Evolutionary conservation across 2,329 filamentous ascomycete species (phyloP), one percentile per base, ranked within the genome.

Genomic region (Monosporascus sp.): DNA sequence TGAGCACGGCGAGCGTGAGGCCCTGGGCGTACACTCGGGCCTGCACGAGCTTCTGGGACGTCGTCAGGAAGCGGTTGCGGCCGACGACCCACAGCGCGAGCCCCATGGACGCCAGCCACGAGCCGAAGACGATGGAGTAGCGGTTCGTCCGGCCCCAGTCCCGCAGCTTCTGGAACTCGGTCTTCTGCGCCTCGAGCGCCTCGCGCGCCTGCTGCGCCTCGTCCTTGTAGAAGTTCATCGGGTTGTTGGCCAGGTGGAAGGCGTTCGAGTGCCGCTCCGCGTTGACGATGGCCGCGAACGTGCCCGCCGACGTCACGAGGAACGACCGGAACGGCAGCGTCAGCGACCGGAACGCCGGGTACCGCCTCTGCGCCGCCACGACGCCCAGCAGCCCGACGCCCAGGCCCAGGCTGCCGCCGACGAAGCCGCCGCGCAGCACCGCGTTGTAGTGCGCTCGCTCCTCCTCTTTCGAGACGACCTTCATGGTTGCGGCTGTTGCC

Each of bases 21-120:
- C 89, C 91, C 76, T 97, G 92, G 3, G 92, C 92, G 73, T 96
- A 96, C 60, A 97, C 88, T 82, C 92, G 87, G 24, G 91, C 92
- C 79, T 97, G 92, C 17, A 97, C 92, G 22, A 97, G 76, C 80
- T 96, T 96, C 78, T 97, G 92, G 56, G 82, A 76, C 2, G 84
- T 86, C 49, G 81, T 83, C 47, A 96, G 78, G 68, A 86, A 89
- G 60, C 82, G 85, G 69, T 90, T 90, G 58, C 90, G 83, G 66
- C 87, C 84, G 59, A 97, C 91, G 31, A 95, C 70, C 52, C 79
- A 84, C 61, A 94, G 82, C 5, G 90, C 86, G 43, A 86, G 72
- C 55, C 80, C 84, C 85, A 97, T 93, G 64, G 85, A 85, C 40
- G 87, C 88, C 16, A 93, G 72, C 92, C 92, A 97, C 22, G 85